A percentile compares a stretch with the other conserved stretches of the same genome.
These are phyloP conservation scores for Coemansia sp. DNA, from an alignment of 192 early-diverging fungal species.

Conservation along the genomic window DNA sequence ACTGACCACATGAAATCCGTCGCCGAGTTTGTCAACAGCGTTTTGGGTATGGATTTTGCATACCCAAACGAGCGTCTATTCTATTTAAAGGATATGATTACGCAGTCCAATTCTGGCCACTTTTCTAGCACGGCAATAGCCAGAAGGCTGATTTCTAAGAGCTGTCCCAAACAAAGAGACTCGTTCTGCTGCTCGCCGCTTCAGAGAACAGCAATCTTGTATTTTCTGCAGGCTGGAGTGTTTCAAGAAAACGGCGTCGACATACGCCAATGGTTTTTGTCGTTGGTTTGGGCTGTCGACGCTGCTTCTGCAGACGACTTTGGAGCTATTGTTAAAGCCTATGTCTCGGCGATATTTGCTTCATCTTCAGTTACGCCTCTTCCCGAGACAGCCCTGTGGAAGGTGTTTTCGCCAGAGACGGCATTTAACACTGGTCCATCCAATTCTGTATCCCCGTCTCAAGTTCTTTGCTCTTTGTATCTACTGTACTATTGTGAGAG, in stretches of 20 bases:
- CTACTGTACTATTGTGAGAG: slow-evolving; percentile 44
- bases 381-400: slow-evolving; percentile 38
- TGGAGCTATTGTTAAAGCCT: slow-evolving; percentile 35
- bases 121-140: slow-evolving; percentile 21
- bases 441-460: slow-evolving; percentile 17
- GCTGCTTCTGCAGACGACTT: slow-evolving; percentile 17
- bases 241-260: slow-evolving; percentile 51
- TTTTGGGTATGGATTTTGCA: slow-evolving; percentile 40
- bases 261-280: slow-evolving; percentile 43
- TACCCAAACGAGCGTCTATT: slow-evolving; percentile 50
- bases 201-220: slow-evolving; percentile 27
- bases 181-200: neutral
- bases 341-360: slow-evolving; percentile 37
- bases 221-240: slow-evolving; percentile 23
- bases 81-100: slow-evolving; percentile 27
- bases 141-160: slow-evolving; percentile 17
- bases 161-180: neutral
- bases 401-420: slow-evolving; percentile 24
- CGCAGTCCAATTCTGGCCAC: slow-evolving; percentile 14
- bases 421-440: slow-evolving; percentile 4
- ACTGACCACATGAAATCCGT: slow-evolving; percentile 29
- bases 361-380: slow-evolving; percentile 39
- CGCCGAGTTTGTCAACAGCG: slow-evolving; percentile 14
- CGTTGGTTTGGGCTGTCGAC: slow-evolving; percentile 12
- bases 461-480: slow-evolving; percentile 44